Base-by-base conservation (phyloP, 306 rosid genomes). In the Vicia sativa region DNA sequence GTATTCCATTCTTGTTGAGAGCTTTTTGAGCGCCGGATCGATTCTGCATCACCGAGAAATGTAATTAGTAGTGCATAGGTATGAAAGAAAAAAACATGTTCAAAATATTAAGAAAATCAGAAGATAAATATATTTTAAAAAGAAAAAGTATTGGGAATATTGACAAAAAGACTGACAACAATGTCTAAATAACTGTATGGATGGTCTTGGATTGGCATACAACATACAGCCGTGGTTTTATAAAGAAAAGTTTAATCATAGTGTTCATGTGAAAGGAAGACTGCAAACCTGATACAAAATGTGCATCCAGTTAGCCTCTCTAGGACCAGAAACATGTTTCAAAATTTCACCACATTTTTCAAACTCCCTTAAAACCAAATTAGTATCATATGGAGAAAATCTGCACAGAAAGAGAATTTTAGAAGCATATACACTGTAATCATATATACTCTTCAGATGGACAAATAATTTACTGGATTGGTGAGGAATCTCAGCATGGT, bases 301-400 rank as follows among this genome's bases (percentile, higher is more conserved):
- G 82, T 95, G 96, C 87, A 93, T 79, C 99, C 99, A 93, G 61
- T 93, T 93, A 64, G 96, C 93, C 54, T 87, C 87, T 80, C 95
- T 87, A 58, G 97, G 96, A 60, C 99, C 97, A 45, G 99, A 83
- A 85, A 93, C 83, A 67, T 93, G 99, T 74, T 85, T 93, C 87
- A 90, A 78, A 77, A 93, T 85, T 83, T 79, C 85, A 59, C 99
- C 99, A 70, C 99, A 93, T 80, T 88, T 93, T 79, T 93, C 97
- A 72, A 93, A 90, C 79, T 93, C 99, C 80, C 99, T 81, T 80
- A 93, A 82, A 26, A 93, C 92, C 75, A 84, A 70, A 65, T 90
- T 93, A 26, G 96, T 90, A 56, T 93, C 95, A 59, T 87, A 85
- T 15, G 96, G 92, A 66, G 96, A 86, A 80, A 93, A 90, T 56